Conservation (phyloP, 2,329 filamentous ascomycete genomes). For the Cladophialophora yegresii region DNA sequence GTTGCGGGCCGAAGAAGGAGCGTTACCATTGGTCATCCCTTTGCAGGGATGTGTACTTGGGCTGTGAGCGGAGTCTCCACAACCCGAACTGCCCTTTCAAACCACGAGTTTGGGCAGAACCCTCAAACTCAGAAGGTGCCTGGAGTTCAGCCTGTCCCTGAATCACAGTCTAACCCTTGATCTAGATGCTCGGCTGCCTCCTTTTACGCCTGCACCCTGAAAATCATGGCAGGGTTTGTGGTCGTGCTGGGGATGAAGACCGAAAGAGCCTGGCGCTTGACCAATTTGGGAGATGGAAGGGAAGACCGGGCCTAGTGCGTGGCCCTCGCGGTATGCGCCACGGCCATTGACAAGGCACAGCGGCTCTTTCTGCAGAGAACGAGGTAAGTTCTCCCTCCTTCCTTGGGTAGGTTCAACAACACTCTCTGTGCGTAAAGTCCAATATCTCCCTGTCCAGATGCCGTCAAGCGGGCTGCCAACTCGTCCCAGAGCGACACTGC, state of each 20-base stretch:
- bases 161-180: neutral
- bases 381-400: neutral
- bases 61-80: neutral
- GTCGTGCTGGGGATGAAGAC: neutral
- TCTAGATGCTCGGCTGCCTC: neutral
- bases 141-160: neutral
- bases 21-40: neutral
- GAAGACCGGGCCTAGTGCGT: neutral
- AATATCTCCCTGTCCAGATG: neutral
- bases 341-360: neutral
- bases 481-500: neutral
- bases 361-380: neutral
- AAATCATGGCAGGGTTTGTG: neutral
- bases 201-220: neutral
- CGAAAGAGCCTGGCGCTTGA: neutral
- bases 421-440: neutral
- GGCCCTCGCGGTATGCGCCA: neutral
- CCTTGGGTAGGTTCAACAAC: neutral
- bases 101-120: neutral
- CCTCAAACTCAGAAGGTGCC: neutral
- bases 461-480: neutral
- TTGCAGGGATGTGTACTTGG: neutral
- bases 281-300: neutral
- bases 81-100: neutral
- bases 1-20: neutral